Evolutionary conservation across 345 rosid genomes (phyloP).

Genomic region (Moricandia arvensis): DNA sequence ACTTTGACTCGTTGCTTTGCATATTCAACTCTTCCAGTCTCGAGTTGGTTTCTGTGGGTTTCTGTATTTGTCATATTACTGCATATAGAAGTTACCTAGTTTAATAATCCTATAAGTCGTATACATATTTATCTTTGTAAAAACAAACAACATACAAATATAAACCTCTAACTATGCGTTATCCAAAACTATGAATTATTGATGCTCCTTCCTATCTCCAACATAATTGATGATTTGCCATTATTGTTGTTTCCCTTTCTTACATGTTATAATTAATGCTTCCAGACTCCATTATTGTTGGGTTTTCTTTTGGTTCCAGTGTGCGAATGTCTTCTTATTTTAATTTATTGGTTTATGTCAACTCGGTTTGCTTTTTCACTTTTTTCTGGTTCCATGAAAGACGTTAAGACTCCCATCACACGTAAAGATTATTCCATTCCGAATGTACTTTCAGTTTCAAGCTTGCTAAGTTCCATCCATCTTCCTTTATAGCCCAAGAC

Average conservation of each 20-base stretch:
- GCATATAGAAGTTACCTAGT: too few species aligned
- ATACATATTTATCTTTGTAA: neutral
- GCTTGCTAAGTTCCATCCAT: constrained; percentile 8
- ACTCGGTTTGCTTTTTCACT: constrained; percentile 19
- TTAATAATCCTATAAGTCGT: neutral
- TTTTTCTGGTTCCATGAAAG: constrained; percentile 4
- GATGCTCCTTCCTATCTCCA: neutral
- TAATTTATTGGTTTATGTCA: constrained; percentile 2
- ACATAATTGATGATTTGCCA: neutral
- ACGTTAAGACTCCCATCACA: constrained; percentile 20
- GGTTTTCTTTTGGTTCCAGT: neutral
- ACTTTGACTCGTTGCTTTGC: constrained; percentile 22
- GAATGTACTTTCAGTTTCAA: constrained; percentile 1
- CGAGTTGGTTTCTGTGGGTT: constrained; percentile 7
- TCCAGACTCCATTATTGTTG: constrained; percentile 13
- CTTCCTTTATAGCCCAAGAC: neutral
- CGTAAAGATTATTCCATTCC: constrained; percentile 14
- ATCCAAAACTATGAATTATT: constrained; percentile 4
- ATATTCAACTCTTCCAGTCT: constrained; percentile 17
- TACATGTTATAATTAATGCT: constrained; percentile 4
- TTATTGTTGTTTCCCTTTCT: neutral
- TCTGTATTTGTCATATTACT: constrained; percentile 5
- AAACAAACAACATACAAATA: neutral
- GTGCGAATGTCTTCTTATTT: constrained; percentile 14
- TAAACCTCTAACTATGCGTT: neutral